A percentile compares a stretch with the other conserved stretches of the same genome.
Evolutionary conservation across 306 rosid genomes (phyloP).

Genomic region (Vachellia pachyceras): DNA sequence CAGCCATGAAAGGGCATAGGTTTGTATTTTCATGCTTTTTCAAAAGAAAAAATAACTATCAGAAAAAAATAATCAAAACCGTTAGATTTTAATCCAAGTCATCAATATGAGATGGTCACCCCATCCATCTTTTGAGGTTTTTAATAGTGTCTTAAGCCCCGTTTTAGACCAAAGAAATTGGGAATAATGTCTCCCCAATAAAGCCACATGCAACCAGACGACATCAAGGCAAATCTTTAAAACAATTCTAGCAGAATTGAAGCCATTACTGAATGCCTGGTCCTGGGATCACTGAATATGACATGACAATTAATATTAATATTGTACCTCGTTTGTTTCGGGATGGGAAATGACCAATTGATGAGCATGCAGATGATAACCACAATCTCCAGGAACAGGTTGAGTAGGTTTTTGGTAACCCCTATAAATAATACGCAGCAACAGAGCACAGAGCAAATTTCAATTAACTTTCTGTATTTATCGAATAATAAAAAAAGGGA

Average conservation of each 20-base stretch:
- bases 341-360: conserved; percentile 72
- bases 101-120: not conserved
- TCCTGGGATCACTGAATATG: too few relatives aligned
- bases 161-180: not conserved
- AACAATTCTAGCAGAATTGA: too few relatives aligned
- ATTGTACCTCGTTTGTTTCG: conserved; percentile 64
- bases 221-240: too few relatives aligned
- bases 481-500: conserved; percentile 6
- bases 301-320: not conserved
- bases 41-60: not conserved
- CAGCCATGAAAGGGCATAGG: too few relatives aligned
- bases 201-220: too few relatives aligned
- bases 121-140: not conserved
- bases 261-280: too few relatives aligned
- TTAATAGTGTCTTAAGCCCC: too few relatives aligned
- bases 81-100: not conserved
- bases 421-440: conserved; percentile 40
- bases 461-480: not conserved
- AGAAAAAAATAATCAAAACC: too few relatives aligned
- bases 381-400: conserved; percentile 96
- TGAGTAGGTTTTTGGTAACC: conserved; percentile 78
- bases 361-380: conserved; percentile 86
- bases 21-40: too few relatives aligned
- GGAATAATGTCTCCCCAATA: not conserved
- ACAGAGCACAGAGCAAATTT: conserved; percentile 18